Conservation (phyloP, 257 asterid genomes). For the Misopates orontium region DNA sequence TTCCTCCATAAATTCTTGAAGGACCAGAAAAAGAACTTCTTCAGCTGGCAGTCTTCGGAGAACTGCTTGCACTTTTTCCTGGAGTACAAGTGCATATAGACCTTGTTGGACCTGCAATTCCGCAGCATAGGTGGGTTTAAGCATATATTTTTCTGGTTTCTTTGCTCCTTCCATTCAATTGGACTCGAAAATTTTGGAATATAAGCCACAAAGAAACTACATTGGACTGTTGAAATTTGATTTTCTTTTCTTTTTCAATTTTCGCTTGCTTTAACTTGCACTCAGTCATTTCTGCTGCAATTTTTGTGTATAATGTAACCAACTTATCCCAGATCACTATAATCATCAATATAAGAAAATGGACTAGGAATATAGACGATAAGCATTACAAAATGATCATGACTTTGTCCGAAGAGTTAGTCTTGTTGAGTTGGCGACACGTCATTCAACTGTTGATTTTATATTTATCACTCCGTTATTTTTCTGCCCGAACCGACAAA, state of each 20-base stretch:
- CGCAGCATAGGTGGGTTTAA: constrained; percentile 54
- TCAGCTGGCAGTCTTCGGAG: constrained; percentile 78
- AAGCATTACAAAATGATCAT: not conserved
- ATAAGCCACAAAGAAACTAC: constrained; percentile 2
- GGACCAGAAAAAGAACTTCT: constrained; percentile 91
- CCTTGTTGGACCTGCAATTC: constrained; percentile 83
- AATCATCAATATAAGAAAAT: not conserved
- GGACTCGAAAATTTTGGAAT: not conserved
- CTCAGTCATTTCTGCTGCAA: not conserved
- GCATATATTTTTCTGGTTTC: constrained; percentile 7
- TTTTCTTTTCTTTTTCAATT: not conserved
- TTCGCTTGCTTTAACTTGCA: not conserved
- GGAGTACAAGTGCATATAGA: constrained; percentile 60
- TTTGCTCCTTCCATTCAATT: constrained; percentile 13
- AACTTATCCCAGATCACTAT: not conserved
- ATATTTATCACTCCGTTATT: not conserved
- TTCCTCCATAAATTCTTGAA: constrained; percentile 34
- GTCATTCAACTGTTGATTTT: not conserved
- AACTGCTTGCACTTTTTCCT: constrained; percentile 77
- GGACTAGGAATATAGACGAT: not conserved
- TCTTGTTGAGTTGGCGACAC: not conserved
- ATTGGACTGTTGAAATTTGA: not conserved
- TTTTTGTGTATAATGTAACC: not conserved
- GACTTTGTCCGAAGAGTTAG: not conserved
- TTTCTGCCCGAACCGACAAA: not conserved